Evolutionary conservation across 2,329 filamentous ascomycete genomes (phyloP), one percentile per base, ranked within the genome.

Genomic region (Talaromyces amestolkiae): DNA sequence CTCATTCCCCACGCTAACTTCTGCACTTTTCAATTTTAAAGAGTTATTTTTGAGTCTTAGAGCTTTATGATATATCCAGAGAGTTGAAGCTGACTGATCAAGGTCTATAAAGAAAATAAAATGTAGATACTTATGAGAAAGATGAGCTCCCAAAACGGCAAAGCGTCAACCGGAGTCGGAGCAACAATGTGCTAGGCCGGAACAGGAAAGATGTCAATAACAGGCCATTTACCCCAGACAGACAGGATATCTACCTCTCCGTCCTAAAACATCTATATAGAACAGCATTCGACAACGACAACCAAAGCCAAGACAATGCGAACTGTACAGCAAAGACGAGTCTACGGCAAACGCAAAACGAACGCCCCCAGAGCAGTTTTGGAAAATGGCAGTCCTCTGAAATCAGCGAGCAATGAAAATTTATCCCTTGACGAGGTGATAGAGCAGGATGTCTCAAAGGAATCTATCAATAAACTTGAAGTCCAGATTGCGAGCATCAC

Each of bases 401-500:
- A 63, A 27, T 17, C 45, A 8, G 19, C 41, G 11, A 43, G 35
- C 15, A 53, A 19, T 19, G 53, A 49, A 60, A 43, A 10, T 33
- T 3, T 15, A n/a, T 43, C 45, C 19, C n/a, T 59, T 45, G 61
- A 31, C 19, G 37, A 61, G n/a, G 37, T 8, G 5, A 39, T 37
- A 13, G 17, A 67, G 39, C 53, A 67, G 27, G 68, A 70, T 35
- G 54, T 65, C 1, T 66, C 76, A 35, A 71, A 75, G 43, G 65
- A 58, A 6, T 68, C 74, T 10, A 67, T 64, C 5, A 39, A 56
- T 24, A 56, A 66, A 19, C 45, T 68, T 17, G 64, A 73, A 63
- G 51, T 63, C 3, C 75, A 74, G 62, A 33, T 78, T 58, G 73
- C 75, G 11, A 64, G 68, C 37, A 68, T 77, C 17, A 71, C 59